Evolutionary conservation across 2,329 filamentous ascomycete genomes (phyloP).

Genomic region (Calonectria pseudoturangicola): DNA sequence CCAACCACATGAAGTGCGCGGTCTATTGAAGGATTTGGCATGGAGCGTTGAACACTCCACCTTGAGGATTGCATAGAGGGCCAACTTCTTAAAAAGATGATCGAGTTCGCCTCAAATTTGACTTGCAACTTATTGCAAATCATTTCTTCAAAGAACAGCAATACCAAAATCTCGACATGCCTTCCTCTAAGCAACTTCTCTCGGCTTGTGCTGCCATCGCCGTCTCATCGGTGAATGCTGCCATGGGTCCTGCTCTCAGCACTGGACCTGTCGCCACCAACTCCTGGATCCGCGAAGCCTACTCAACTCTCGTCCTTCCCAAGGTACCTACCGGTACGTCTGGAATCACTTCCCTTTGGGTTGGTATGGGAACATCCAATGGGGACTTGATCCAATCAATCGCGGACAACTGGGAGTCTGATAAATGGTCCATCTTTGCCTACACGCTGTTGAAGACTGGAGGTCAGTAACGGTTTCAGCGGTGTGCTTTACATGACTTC

Average conservation of each 20-base stretch:
- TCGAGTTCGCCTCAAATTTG: not conserved
- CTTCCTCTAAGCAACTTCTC: conserved; percentile 43
- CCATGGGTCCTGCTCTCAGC: conserved; percentile 63
- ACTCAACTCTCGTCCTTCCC: conserved; percentile 66
- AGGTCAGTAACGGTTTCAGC: conserved; percentile 15
- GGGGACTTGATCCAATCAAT: conserved; percentile 69
- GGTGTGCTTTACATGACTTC: not conserved
- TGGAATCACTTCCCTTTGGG: conserved; percentile 65
- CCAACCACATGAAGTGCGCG: not conserved
- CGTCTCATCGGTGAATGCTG: conserved; percentile 48
- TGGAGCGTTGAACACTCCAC: not conserved
- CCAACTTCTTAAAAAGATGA: not conserved
- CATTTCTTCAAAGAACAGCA: not conserved
- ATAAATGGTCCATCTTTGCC: conserved; percentile 63
- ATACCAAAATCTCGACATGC: conserved; percentile 38
- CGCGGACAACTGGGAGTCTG: conserved; percentile 58
- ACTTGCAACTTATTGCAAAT: not conserved
- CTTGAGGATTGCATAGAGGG: not conserved
- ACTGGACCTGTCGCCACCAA: conserved; percentile 63
- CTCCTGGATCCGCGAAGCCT: conserved; percentile 66
- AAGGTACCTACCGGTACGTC: conserved; percentile 59
- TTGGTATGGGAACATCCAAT: conserved; percentile 68
- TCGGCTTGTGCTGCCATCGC: conserved; percentile 42
- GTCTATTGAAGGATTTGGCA: conserved; percentile 4
- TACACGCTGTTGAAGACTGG: conserved; percentile 63